Base-by-base conservation (phyloP, 441 rosid genomes). In the Croton laevigatus region DNA sequence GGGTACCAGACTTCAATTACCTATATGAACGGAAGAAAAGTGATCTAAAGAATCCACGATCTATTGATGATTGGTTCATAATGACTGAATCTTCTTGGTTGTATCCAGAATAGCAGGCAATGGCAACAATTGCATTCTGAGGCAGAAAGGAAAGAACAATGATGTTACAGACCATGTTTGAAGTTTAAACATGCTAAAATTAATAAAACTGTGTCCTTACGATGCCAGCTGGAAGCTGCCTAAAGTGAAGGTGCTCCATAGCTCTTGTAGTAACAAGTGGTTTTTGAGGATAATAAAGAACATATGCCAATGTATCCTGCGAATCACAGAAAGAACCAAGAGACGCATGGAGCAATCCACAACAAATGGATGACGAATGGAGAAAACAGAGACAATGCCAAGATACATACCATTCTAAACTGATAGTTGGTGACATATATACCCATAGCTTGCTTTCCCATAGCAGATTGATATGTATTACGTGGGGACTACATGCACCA, bases 371-470 rank as follows among this genome's bases (percentile, higher is more conserved):
- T 46, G 6, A 49, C 36, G 22, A 19, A 3, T 13, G 6, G 48
- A 62, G 13, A 16, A 73, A 20, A 72, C 3, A 65, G 32, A 20
- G 38, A 12, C 34, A 1, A 46, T 27, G 5, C 58, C 20, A 36
- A 61, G 49, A 71, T 53, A 45, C 82, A 68, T 75, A 95, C 98
- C 98, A 95, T 95, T 63, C 97, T 89, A 63, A 95, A 93, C 68
- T 95, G 99, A 84, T 89, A 95, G 79, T 95, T 95, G 44, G 99
- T 95, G 72, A 93, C 99, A 67, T 95, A 95, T 45, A 95, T 93
- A 73, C 99, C 99, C 98, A 95, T 93, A 62, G 98, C 99, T 88
- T 95, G 99, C 87, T 95, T 95, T 58, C 99, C 99, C 98, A 95
- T 95, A 49, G 99, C 98, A 63, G 99, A 95, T 80, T 95, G 99